Percentiles rank a stretch among this genome's conserved stretches.
phyloP scores from a whole-genome alignment of 2,329 filamentous ascomycete species.

The Aspergillus sp. region DNA sequence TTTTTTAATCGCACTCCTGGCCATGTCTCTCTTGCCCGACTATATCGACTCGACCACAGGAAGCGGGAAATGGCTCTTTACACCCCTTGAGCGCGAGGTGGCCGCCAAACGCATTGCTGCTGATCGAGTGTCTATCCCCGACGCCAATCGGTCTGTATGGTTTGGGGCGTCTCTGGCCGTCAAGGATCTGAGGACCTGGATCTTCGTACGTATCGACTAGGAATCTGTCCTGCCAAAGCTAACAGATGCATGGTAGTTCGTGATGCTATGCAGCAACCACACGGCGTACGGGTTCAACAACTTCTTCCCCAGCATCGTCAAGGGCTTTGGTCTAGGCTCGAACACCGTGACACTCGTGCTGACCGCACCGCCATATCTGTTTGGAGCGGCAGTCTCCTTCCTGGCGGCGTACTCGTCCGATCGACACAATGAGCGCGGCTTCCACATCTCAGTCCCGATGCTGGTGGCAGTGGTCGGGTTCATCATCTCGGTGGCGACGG shows the following conservation, averaged over 20 bases:
- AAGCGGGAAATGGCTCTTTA: neutral
- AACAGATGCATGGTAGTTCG: neutral
- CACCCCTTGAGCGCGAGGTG: neutral
- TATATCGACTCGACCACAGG: neutral
- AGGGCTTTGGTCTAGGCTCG: constrained; percentile 13
- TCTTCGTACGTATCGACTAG: neutral
- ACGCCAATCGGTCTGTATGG: neutral
- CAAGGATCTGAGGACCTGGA: neutral
- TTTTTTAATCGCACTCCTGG: neutral
- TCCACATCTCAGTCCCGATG: constrained; percentile 16
- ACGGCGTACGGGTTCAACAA: constrained; percentile 36
- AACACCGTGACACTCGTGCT: constrained; percentile 13
- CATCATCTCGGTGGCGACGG: constrained; percentile 4
- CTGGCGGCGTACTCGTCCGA: constrained; percentile 13
- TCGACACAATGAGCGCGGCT: constrained; percentile 12
- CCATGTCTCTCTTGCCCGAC: neutral
- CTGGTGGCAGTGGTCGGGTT: constrained; percentile 13
- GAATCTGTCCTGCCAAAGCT: neutral
- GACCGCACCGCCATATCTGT: constrained; percentile 8
- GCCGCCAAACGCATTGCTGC: neutral
- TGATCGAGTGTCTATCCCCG: neutral
- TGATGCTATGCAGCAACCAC: constrained; percentile 13
- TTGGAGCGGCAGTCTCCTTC: constrained; percentile 8
- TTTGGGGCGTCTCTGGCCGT: constrained; percentile 3
- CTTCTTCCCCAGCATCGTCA: constrained; percentile 30